These are phyloP conservation scores for Penstemon eatonii DNA, from an alignment of 257 asterid genomes.

Conservation along the genomic window DNA sequence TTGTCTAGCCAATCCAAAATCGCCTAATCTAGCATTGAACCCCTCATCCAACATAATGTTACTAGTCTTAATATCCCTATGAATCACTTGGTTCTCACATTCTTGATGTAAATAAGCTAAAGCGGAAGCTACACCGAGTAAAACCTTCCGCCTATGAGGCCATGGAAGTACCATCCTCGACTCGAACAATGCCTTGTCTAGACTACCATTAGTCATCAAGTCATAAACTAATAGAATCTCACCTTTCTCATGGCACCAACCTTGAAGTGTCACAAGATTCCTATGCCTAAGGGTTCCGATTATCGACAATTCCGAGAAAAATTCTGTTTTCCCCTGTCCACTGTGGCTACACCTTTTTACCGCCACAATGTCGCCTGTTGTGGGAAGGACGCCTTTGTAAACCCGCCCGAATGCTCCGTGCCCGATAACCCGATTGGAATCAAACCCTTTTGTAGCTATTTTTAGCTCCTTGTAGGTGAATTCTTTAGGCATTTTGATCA, in stretches of 20 bases:
- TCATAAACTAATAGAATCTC: constrained; percentile 72
- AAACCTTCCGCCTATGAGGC: constrained; percentile 57
- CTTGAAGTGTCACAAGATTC: constrained; percentile 74
- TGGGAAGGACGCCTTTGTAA: constrained; percentile 57
- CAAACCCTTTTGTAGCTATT: constrained; percentile 61
- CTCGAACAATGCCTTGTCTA: constrained; percentile 74
- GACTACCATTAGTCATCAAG: constrained; percentile 76
- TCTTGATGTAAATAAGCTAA: constrained; percentile 79
- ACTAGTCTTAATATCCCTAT: constrained; percentile 73
- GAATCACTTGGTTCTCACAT: constrained; percentile 80
- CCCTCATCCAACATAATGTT: constrained; percentile 84
- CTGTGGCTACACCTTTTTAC: constrained; percentile 74
- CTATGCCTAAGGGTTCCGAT: constrained; percentile 78
- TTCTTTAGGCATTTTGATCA: constrained; percentile 79
- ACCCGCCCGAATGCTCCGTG: constrained; percentile 87
- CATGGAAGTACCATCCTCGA: constrained; percentile 61
- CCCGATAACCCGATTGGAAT: constrained; percentile 52
- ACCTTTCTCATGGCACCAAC: constrained; percentile 87
- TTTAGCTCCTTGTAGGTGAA: constrained; percentile 66
- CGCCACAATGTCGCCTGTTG: constrained; percentile 58
- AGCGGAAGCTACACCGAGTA: constrained; percentile 81
- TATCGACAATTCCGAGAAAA: constrained; percentile 68
- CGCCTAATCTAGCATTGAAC: constrained; percentile 79
- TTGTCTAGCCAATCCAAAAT: constrained; percentile 76
- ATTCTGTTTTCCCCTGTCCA: constrained; percentile 77